Base-by-base conservation (phyloP, 495 filamentous ascomycete species). In the Aspergillus cristatus region DNA sequence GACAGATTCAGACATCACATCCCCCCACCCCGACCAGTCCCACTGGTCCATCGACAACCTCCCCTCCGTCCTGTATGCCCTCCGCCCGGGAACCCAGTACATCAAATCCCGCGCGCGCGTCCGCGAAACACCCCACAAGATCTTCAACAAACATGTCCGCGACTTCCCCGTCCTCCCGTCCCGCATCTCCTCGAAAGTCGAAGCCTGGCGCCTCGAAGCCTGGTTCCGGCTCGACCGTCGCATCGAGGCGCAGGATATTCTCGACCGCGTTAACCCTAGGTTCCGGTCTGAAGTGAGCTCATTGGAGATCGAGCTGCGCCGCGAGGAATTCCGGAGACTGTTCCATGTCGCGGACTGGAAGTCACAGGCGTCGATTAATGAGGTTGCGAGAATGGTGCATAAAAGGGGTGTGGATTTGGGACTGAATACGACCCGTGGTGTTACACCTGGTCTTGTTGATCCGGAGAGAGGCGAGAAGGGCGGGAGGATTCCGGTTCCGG, bases 191-290 rank as follows among this genome's bases (percentile, higher is more conserved):
- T 47, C 44, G 28, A 12, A 37, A 17, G 51, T 48, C 8, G 43
- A 46, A 26, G 47, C 40, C 6, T 54, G 41, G 41, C 37, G 47
- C 12, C 39, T 54, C n/a, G 51, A 54, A 39, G 42, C 51, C 16
- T 54, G 51, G 51, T 17, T 39, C 15, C 43, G 46, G 14, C 43
- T 48, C 10, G 51, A 54, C 22, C 43, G 40, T 28, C 40, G 47
- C 12, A 42, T 54, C n/a, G 45, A 37, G 12, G n/a, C 11, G 0
- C 11, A 35, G 10, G 51, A 54, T n/a, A 54, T 54, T 7, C 36
- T 54, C 8, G 51, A 50, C 32, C 43, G 51, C 2, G 28, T 50
- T 18, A 43, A 51, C 25, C 48, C 48, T 14, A 22, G 18, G n/a
- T 41, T 40, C n/a, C 31, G 35, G 31, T 8, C 1, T 3, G 18